A percentile compares a stretch with the other conserved stretches of the same genome.
These are phyloP conservation scores for Arthrobotrys conoides DNA, from an alignment of 2,329 filamentous ascomycete genomes.

Conservation along the genomic window DNA sequence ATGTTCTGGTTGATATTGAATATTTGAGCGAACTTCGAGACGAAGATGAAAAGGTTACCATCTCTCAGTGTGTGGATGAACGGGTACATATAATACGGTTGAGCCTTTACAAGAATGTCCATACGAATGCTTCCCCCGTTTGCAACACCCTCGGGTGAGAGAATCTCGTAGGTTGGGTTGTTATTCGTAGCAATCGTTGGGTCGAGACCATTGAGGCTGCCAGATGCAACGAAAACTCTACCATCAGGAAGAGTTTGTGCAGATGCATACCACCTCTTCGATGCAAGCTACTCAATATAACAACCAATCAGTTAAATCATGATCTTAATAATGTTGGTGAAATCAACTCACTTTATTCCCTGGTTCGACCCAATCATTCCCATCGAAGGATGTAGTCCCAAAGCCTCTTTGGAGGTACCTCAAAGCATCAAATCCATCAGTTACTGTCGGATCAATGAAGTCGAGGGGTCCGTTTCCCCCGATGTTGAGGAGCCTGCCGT, in stretches of 20 bases:
- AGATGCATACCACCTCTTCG: constrained; percentile 74
- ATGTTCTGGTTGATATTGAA: constrained; percentile 71
- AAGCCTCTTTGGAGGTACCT: constrained; percentile 71
- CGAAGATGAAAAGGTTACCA: constrained; percentile 73
- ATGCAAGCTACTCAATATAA: constrained; percentile 67
- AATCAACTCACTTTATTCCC: constrained; percentile 68
- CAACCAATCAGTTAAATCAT: background rate
- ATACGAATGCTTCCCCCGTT: constrained; percentile 70
- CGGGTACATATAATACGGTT: constrained; percentile 75
- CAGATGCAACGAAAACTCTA: constrained; percentile 74
- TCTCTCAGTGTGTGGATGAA: constrained; percentile 74
- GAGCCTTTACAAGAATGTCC: constrained; percentile 72
- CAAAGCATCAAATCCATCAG: constrained; percentile 74
- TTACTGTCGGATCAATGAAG: constrained; percentile 73
- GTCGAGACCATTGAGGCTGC: constrained; percentile 74
- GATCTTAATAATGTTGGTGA: background rate
- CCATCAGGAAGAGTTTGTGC: constrained; percentile 74
- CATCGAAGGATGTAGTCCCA: constrained; percentile 69
- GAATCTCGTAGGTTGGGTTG: constrained; percentile 76
- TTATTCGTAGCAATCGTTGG: constrained; percentile 73
- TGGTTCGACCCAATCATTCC: constrained; percentile 72
- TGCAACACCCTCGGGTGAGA: constrained; percentile 70
- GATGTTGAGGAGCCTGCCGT: constrained; percentile 72
- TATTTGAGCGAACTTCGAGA: constrained; percentile 72
- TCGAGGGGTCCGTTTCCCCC: constrained; percentile 74